Conservation (phyloP, 140 eudicot genomes). For the Anethum foeniculum region DNA sequence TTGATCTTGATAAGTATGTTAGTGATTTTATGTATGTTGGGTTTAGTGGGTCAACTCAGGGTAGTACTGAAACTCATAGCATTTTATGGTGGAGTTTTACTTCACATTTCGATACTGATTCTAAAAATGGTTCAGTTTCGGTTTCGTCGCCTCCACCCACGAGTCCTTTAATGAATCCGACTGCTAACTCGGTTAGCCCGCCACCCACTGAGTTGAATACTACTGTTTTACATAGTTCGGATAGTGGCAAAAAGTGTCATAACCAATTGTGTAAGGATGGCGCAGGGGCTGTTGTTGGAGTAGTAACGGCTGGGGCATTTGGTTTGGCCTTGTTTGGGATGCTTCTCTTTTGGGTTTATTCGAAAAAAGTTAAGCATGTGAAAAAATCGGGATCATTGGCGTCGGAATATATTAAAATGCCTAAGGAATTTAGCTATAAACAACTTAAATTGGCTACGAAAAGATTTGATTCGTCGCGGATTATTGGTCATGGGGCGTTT, state of each 20-base stretch:
- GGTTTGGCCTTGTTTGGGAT: constrained; percentile 43
- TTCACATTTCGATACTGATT: constrained; percentile 51
- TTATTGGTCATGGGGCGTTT: constrained; percentile 85
- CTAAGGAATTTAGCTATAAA: constrained; percentile 75
- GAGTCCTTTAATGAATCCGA: constrained; percentile 34
- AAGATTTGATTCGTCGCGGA: constrained; percentile 45
- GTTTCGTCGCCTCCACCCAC: constrained; percentile 49
- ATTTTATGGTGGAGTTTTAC: constrained; percentile 88
- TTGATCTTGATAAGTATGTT: constrained; percentile 49
- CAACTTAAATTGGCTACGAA: constrained; percentile 65
- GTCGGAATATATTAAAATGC: constrained; percentile 58
- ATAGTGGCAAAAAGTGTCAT: constrained; percentile 37
- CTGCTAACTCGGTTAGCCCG: constrained; percentile 29
- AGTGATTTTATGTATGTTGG: constrained; percentile 75
- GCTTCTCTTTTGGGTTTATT: constrained; percentile 47
- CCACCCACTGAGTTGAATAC: constrained; percentile 32
- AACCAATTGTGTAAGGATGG: constrained; percentile 47
- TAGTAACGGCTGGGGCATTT: constrained; percentile 75
- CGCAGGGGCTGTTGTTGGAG: constrained; percentile 84
- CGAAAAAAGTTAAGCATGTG: constrained; percentile 38
- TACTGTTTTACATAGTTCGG: constrained; percentile 7
- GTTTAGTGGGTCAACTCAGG: constrained; percentile 87
- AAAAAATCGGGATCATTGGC: constrained; percentile 33
- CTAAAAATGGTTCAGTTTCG: constrained; percentile 12
- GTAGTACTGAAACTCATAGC: constrained; percentile 75